Percentiles rank a stretch among this genome's conserved stretches.
These are phyloP conservation scores for Trametes coccinea DNA, from an alignment of 768 basidiomycete species.

Conservation along the genomic window DNA sequence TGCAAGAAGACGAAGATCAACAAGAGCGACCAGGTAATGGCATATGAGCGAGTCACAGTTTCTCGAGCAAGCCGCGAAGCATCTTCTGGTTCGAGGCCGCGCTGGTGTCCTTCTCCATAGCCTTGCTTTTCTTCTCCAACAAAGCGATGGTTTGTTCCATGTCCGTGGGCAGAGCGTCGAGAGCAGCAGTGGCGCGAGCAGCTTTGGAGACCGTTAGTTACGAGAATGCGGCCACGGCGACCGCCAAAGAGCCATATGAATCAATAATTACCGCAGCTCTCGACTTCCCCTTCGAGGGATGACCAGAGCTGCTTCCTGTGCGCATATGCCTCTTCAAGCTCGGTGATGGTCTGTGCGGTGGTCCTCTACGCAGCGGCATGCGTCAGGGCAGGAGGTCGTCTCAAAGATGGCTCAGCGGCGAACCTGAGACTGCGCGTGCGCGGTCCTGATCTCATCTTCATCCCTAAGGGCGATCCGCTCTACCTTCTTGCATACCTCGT, in stretches of 20 bases:
- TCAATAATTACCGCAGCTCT: slow-evolving; percentile 46
- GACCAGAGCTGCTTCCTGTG: slow-evolving; percentile 53
- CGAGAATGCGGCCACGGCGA: slow-evolving; percentile 1
- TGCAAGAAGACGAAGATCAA: neutral
- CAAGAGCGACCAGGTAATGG: neutral
- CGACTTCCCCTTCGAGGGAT: slow-evolving; percentile 45
- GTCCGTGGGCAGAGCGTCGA: slow-evolving; percentile 49
- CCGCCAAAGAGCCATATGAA: neutral
- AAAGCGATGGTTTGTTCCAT: slow-evolving; percentile 52
- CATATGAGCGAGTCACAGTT: slow-evolving; percentile 16
- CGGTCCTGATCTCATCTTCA: slow-evolving; percentile 42
- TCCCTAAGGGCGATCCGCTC: slow-evolving; percentile 49
- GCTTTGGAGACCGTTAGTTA: slow-evolving; percentile 34
- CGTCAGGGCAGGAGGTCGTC: slow-evolving; percentile 45
- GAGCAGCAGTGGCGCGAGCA: slow-evolving; percentile 40
- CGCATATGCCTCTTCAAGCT: slow-evolving; percentile 50
- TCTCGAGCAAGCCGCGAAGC: slow-evolving; percentile 30
- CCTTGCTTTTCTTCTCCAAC: slow-evolving; percentile 56
- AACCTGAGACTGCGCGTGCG: slow-evolving; percentile 47
- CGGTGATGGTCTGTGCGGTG: slow-evolving; percentile 41
- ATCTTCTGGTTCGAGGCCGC: slow-evolving; percentile 32
- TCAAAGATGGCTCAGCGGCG: slow-evolving; percentile 41
- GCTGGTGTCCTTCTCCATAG: slow-evolving; percentile 32
- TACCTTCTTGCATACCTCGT: slow-evolving; percentile 53
- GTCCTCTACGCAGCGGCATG: slow-evolving; percentile 46